Evolutionary conservation across 176 grass and related monocot species (phyloP), one percentile per base, ranked within the genome.

Genomic region (Elaeis guineensis): DNA sequence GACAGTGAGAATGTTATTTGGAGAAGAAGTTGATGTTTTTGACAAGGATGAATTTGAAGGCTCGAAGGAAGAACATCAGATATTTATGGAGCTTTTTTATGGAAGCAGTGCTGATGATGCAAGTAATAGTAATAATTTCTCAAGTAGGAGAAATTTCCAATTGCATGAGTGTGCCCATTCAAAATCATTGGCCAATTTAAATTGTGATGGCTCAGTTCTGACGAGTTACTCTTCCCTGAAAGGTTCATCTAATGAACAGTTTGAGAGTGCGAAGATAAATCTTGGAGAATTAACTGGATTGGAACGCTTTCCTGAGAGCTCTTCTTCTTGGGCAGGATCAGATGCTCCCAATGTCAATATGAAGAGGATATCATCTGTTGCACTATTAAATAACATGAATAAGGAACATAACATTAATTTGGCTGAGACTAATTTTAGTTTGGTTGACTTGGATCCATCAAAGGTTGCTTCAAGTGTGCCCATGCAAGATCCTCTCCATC

Each of bases 21-120:
- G 87, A 54, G 84, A 88, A 62, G 78, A 79, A 51, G 65, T 91
- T 18, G 17, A 75, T 0, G 25, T 25, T 17, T 75, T 77, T 19
- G 55, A 51, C 4, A 21, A 49, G 1, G 75, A 52, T 19, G 50
- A 25, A 52, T 85, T 88, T 70, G 84, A 97, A 55, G 72, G 76
- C 51, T 88, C 92, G 3, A 72, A 69, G 61, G 17, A 61, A 60
- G 87, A 97, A 70, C 71, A 73, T 3, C 68, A 80, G 19, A 64
- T 91, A 52, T 97, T 97, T 80, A 85, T 49, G 77, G 78, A 97
- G 1, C 69, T 88, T 61, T 97, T 97, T 51, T 63, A 56, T 44
- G 49, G 39, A 64, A 66, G 7, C 29, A 24, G 39, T 51, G 16
- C 39, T 49, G 6, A 55, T 17, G 61, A 30, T 17, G 50, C 25